Conservation (phyloP, 2,329 filamentous ascomycete genomes). For the Cercospora sojina region DNA sequence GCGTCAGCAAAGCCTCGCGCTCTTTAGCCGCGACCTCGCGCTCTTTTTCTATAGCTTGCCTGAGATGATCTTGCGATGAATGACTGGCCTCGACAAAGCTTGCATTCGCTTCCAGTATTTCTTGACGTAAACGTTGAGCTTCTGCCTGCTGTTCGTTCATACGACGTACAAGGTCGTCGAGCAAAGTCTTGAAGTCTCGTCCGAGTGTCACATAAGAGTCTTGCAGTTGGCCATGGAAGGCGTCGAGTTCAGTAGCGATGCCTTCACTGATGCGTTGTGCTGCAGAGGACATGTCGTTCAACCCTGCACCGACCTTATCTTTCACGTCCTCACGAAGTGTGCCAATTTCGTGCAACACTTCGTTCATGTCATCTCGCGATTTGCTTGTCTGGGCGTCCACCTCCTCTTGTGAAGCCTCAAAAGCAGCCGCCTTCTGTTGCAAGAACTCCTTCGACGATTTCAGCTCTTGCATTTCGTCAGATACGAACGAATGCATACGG, state of each 20-base stretch:
- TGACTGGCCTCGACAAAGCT: constrained; percentile 68
- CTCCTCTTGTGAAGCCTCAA: constrained; percentile 66
- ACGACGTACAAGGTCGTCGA: constrained; percentile 75
- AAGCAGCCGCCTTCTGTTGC: constrained; percentile 64
- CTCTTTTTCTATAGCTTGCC: constrained; percentile 73
- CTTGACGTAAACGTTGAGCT: constrained; percentile 67
- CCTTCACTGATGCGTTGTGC: constrained; percentile 87
- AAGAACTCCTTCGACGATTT: constrained; percentile 68
- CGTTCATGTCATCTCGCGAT: constrained; percentile 82
- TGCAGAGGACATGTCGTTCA: constrained; percentile 77
- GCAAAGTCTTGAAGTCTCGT: constrained; percentile 79
- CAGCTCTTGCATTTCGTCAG: constrained; percentile 70
- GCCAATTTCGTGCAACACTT: constrained; percentile 89
- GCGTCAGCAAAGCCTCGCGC: constrained; percentile 68
- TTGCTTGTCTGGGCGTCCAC: constrained; percentile 66
- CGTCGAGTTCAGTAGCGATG: constrained; percentile 78
- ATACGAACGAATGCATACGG: constrained; percentile 75
- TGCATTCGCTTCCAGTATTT: constrained; percentile 69
- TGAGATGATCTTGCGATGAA: constrained; percentile 64
- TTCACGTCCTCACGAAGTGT: constrained; percentile 87
- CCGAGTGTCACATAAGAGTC: constrained; percentile 80
- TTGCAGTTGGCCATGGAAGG: constrained; percentile 83
- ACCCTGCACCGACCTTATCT: constrained; percentile 75
- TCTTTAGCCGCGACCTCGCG: constrained; percentile 70
- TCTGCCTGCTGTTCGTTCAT: constrained; percentile 75